These are phyloP conservation scores for Volvariella volvacea DNA, from an alignment of 1,284 basidiomycete species.

Conservation along the genomic window DNA sequence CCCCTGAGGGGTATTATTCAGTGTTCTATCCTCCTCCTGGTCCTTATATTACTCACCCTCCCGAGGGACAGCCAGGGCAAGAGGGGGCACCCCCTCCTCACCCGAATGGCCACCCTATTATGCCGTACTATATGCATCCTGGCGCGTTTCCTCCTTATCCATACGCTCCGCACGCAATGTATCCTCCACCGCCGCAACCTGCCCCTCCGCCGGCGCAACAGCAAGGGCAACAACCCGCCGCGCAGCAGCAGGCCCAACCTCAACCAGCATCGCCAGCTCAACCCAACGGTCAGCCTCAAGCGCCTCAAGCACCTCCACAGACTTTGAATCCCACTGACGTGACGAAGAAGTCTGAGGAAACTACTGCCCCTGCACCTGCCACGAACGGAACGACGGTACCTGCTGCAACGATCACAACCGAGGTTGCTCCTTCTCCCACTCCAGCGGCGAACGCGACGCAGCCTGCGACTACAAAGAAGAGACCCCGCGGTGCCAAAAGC, in stretches of 20 bases:
- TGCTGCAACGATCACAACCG: slow-evolving; percentile 3
- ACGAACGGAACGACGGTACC: slow-evolving; percentile 9
- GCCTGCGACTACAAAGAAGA: slow-evolving; percentile 15
- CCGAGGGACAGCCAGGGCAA: slow-evolving; percentile 33
- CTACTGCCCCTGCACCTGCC: slow-evolving; percentile 1
- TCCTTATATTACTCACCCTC: slow-evolving; percentile 28
- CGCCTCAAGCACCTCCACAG: slow-evolving; percentile 1
- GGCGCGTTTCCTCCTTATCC: slow-evolving; percentile 27
- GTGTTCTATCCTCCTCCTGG: slow-evolving; percentile 46
- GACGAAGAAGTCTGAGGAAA: slow-evolving; percentile 16
- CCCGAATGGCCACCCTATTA: slow-evolving; percentile 32
- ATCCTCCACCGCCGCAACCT: slow-evolving; percentile 18
- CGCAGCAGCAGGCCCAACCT: slow-evolving; percentile 10
- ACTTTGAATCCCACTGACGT: slow-evolving; percentile 21
- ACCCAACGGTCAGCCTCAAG: slow-evolving; percentile 2
- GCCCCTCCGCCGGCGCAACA: slow-evolving; percentile 9
- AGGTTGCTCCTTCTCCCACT: not conserved
- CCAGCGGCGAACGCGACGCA: too few relatives aligned
- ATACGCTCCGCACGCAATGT: slow-evolving; percentile 27
- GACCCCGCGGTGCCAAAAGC: slow-evolving; percentile 16
- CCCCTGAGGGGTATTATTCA: slow-evolving; percentile 46
- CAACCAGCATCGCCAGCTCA: slow-evolving; percentile 8
- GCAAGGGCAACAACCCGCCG: slow-evolving; percentile 7
- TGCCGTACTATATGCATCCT: slow-evolving; percentile 37
- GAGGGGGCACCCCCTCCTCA: slow-evolving; percentile 30